Conservation (phyloP, 768 basidiomycete genomes). For the Rhodotorula taiwanensis region DNA sequence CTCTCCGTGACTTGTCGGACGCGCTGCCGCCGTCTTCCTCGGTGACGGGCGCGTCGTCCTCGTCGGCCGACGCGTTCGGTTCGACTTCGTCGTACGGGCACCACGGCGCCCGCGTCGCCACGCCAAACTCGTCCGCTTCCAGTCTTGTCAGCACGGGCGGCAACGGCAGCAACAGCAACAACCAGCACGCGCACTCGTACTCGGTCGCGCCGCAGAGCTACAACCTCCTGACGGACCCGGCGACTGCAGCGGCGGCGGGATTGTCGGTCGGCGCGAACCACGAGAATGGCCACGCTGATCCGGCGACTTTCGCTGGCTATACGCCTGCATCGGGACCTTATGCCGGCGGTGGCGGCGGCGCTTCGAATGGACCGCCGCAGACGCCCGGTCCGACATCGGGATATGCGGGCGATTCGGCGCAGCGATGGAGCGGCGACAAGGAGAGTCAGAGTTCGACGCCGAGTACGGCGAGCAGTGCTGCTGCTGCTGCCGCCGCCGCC, state of each 20-base stretch:
- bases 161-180: too few species aligned
- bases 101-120: background rate
- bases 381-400: too few species aligned
- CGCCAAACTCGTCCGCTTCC: constrained; percentile 7
- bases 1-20: constrained; percentile 7
- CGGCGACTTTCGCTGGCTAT: too few species aligned
- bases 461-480: too few species aligned
- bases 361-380: too few species aligned
- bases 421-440: background rate
- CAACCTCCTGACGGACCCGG: constrained; percentile 36
- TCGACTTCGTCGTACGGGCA: background rate
- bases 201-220: background rate
- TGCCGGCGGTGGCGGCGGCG: background rate
- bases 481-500: too few species aligned
- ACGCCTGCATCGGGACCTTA: too few species aligned
- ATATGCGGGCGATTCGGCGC: constrained; percentile 1
- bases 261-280: constrained; percentile 1
- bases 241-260: constrained; percentile 32
- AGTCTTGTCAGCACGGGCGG: background rate
- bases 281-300: too few species aligned
- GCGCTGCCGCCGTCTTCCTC: constrained; percentile 7
- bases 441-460: too few species aligned
- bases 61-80: too few species aligned
- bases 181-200: background rate
- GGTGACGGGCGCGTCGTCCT: background rate